Percentiles rank a stretch among this genome's conserved stretches.
Evolutionary conservation across 2,329 filamentous ascomycete genomes (phyloP).

Genomic region (Neonectria neomacrospora): DNA sequence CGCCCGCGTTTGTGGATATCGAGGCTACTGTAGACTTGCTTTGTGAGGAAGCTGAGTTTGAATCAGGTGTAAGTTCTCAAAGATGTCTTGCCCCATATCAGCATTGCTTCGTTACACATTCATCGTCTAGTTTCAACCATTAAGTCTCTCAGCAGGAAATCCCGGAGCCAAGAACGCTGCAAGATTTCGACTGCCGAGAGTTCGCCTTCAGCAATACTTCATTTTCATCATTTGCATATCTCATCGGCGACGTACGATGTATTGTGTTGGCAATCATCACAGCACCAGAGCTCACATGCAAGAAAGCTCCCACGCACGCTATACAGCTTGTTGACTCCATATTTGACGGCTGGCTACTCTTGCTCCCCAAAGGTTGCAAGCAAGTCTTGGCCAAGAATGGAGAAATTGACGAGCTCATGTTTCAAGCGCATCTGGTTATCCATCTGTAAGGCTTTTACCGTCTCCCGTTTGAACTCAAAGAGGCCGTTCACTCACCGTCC

Average conservation of each 20-base stretch:
- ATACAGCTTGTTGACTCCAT: constrained; percentile 34
- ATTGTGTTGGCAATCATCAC: constrained; percentile 23
- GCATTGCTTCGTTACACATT: fast-evolving
- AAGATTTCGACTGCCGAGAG: constrained; percentile 32
- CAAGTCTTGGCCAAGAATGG: constrained; percentile 21
- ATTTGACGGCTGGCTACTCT: constrained; percentile 28
- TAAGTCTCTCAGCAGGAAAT: constrained; percentile 2
- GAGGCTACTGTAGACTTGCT: constrained; percentile 68
- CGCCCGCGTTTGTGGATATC: constrained; percentile 51
- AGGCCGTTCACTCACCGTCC: neutral
- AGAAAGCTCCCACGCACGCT: constrained; percentile 21
- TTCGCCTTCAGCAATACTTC: constrained; percentile 14
- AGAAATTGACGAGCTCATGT: constrained; percentile 33
- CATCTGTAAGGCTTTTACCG: constrained; percentile 28
- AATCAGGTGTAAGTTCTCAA: constrained; percentile 47
- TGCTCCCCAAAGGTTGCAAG: constrained; percentile 21
- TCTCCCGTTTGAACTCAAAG: fast-evolving
- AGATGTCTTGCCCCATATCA: neutral
- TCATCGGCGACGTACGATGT: constrained; percentile 26
- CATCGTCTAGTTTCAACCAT: fast-evolving
- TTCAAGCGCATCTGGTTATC: constrained; percentile 31
- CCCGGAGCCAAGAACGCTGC: constrained; percentile 17
- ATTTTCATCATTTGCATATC: constrained; percentile 34
- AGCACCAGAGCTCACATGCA: constrained; percentile 20
- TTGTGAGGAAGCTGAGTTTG: constrained; percentile 70